Base-by-base conservation (phyloP, 495 filamentous ascomycete genomes). In the Annulohypoxylon nitens region DNA sequence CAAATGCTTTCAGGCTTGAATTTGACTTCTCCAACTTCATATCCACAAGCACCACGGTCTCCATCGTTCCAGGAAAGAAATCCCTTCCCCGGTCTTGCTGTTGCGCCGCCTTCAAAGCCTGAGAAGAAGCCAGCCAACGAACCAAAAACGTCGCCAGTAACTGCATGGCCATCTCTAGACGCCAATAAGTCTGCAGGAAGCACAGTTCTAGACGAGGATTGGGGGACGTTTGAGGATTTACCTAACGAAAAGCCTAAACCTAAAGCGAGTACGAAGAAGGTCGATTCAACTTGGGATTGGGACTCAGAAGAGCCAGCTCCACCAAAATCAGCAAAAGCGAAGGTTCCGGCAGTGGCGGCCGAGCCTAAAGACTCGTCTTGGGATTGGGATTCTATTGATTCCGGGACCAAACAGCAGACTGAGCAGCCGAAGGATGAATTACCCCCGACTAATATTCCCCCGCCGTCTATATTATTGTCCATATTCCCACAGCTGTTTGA, bases 381-480 rank as follows among this genome's bases (percentile, higher is more conserved):
- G 76, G 70, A 80, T 30, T 78, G 76, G 78, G 69, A 76, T 23
- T 50, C 73, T 6, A 50, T 74, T n/a, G 75, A 69, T 48, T 39
- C 30, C 14, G 71, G 67, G 41, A 64, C 59, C n/a, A 77, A 63
- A 59, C 72, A 60, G 20, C 54, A 66, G 39, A 41, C 51, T 14
- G 64, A 72, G 37, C 37, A 71, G 26, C 54, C 71, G 62, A 73
- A 78, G 41, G 73, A 78, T 33, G 76, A 79, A 23, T 79, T 83
- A 37, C 93, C 93, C 5, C 94, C 94, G 61, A 93, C 91, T 8
- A 97, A 97, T 78, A 89, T 97, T 3, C 95, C 96, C 18, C 94
- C 96, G 1, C 97, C 97, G 7, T 91, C 92, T 14, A 83, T 96
- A 53, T 83, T 98, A 4, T 85, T 99, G 25, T 86, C 93, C 39